Base-by-base conservation (phyloP, 1,139 yeast species). In the Kodamaea arcana region DNA sequence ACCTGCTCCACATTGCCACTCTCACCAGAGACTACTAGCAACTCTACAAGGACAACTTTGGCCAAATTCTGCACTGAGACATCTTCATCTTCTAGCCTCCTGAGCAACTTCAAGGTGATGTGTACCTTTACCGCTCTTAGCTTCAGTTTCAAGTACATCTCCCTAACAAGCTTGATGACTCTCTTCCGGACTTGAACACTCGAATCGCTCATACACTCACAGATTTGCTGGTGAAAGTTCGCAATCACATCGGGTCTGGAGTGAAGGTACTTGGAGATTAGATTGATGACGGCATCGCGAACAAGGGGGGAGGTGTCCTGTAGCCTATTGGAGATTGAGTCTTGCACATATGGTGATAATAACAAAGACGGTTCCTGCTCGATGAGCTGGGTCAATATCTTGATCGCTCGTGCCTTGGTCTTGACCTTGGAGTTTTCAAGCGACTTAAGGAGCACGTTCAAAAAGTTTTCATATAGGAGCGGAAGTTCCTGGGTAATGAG, bases 231-330 rank as follows among this genome's bases (percentile, higher is more conserved):
- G 51, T 75, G 75, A 44, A 77, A 79, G 22, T 69, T 71, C 9
- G 61, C 59, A 18, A 72, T 63, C 16, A 69, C 56, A 2, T 62
- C 68, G 0, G 79, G 75, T 36, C 68, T 66, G 2, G 62, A 46
- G 3, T 54, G 46, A 31, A 82, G 51, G 41, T 75, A 78, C 34
- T 71, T 70, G 11, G 75, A 71, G 20, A 85, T 58, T 33, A 87
- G 65, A 30, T 85, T 94, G 18, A 86, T 60, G 2, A 80, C 80
- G 0, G 94, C 85, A 50, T 83, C 90, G 41, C 88, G 69, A 0
- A 86, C 92, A 35, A 80, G 70, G 0, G 94, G 77, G 1, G 90
- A 83, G 1, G 67, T 51, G 44, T 84, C 92, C 4, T 52, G 57
- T 25, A 86, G 58, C 33, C 80, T 60, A 8, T 57, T 61, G 1